Conservation (phyloP, 2,329 filamentous ascomycete species). For the Simplicillium sp. region DNA sequence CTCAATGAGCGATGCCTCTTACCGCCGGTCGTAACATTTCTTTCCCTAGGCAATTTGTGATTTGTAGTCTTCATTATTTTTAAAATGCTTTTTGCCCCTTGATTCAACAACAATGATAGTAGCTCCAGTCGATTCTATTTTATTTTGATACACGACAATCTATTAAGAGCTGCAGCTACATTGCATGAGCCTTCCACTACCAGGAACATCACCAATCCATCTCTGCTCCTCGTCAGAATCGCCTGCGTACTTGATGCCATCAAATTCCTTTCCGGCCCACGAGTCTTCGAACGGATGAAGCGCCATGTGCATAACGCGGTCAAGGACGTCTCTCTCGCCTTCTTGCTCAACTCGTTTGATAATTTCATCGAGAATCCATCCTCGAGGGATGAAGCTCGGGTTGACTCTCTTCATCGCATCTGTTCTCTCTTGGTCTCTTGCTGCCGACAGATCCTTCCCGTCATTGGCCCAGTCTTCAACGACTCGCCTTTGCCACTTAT, state of each 20-base stretch:
- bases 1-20: conserved; percentile 58
- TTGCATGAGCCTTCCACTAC: conserved; percentile 70
- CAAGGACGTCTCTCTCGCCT: conserved; percentile 69
- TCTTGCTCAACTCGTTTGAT: conserved; percentile 82
- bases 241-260: conserved; percentile 40
- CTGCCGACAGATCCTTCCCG: conserved; percentile 23
- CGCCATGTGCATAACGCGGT: conserved; percentile 72
- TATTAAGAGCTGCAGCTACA: conserved; percentile 88
- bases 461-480: conserved; percentile 65
- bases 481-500: conserved; percentile 63
- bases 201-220: conserved; percentile 80
- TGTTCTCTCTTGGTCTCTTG: conserved; percentile 52
- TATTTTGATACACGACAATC: neutral
- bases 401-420: conserved; percentile 76
- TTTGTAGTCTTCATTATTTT: neutral
- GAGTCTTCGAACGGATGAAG: conserved; percentile 74
- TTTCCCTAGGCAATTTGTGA: neutral
- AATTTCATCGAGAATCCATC: conserved; percentile 89
- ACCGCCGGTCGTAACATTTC: conserved; percentile 63
- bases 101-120: neutral
- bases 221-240: conserved; percentile 67
- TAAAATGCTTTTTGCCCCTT: too few species aligned
- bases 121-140: neutral
- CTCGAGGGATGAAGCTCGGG: conserved; percentile 83
- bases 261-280: conserved; percentile 49